Base-by-base conservation (phyloP, 306 rosid genomes). In the Carpinus viminea region DNA sequence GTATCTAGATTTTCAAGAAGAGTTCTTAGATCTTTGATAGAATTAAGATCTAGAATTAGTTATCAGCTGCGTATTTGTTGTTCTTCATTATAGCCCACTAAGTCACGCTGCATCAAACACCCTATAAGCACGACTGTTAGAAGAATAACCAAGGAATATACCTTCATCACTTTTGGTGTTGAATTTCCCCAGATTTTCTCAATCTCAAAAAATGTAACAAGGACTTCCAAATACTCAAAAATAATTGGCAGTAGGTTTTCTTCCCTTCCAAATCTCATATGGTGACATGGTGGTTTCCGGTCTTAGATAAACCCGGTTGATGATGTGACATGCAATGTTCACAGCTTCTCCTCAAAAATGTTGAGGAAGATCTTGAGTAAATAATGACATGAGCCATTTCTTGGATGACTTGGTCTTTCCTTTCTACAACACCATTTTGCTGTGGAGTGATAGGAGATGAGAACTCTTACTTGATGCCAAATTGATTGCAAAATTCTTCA, bases 361-460 rank as follows among this genome's bases (percentile, higher is more conserved):
- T 1, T 18, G 3, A 1, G 31, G 4, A 7, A 73, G 8, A 2
- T 21, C 0, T 2, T 17, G 3, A 12, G 0, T 3, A 5, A 0
- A 73, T 10, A 28, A 52, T 52, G 0, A 34, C 26, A 8, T 2
- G 11, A 0, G 16, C 17, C 65, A 73, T n/a, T n/a, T 53, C 65
- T 5, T 50, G 48, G 2, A 52, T 28, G 2, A 28, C 31, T 2
- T 2, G 31, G 2, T 28, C 2, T 28, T 28, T 28, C 31, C 31
- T 1, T 28, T 28, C 31, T 28, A 28, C 31, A 1, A 28, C 31
- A 28, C 31, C 31, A 28, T 28, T 28, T 28, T 28, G 31, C 31
- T 28, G 31, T 28, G 31, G 31, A 28, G 31, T 28, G 31, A 28
- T 28, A 28, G 31, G 31, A 28, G 31, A 28, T 28, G 31, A 28